Conservation (phyloP, 2,329 filamentous ascomycete species). For the Cladosporium oxysporum region DNA sequence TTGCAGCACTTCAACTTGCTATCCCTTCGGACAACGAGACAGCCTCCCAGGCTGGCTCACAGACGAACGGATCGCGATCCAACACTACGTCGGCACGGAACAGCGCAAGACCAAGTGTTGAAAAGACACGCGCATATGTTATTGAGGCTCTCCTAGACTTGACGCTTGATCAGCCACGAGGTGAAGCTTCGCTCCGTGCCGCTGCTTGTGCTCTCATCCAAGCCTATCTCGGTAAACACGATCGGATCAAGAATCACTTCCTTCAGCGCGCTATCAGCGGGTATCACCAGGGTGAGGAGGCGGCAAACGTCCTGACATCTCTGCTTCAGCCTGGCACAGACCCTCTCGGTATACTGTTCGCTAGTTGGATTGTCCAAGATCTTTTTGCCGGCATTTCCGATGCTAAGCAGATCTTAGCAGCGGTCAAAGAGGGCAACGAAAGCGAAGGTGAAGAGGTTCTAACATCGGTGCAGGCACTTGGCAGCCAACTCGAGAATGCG, state of each 20-base stretch:
- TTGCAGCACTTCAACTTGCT: slow-evolving; percentile 80
- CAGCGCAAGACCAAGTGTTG: slow-evolving; percentile 32
- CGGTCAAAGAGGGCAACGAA: slow-evolving; percentile 84
- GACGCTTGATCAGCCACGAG: slow-evolving; percentile 65
- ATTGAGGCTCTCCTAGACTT: slow-evolving; percentile 91
- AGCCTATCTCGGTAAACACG: slow-evolving; percentile 83
- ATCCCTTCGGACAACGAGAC: slow-evolving; percentile 26
- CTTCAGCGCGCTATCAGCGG: slow-evolving; percentile 85
- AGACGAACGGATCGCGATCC: slow-evolving; percentile 32
- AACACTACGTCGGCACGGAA: slow-evolving; percentile 27
- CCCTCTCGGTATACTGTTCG: slow-evolving; percentile 88
- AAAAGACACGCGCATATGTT: slow-evolving; percentile 66
- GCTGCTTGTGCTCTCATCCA: slow-evolving; percentile 89
- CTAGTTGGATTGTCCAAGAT: slow-evolving; percentile 82
- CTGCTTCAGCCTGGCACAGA: slow-evolving; percentile 72
- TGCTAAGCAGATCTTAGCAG: slow-evolving; percentile 77
- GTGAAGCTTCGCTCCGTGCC: slow-evolving; percentile 76
- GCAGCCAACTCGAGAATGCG: slow-evolving; percentile 80
- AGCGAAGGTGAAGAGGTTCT: slow-evolving; percentile 91
- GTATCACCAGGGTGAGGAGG: slow-evolving; percentile 78
- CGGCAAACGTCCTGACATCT: slow-evolving; percentile 79
- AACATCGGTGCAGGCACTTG: slow-evolving; percentile 85
- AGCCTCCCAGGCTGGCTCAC: slow-evolving; percentile 25
- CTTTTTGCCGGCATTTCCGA: slow-evolving; percentile 77
- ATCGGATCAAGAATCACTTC: slow-evolving; percentile 81